Percentiles rank a stretch among this genome's conserved stretches.
These are phyloP conservation scores for Zarea fungicola DNA, from an alignment of 2,329 filamentous ascomycete genomes.

Conservation along the genomic window DNA sequence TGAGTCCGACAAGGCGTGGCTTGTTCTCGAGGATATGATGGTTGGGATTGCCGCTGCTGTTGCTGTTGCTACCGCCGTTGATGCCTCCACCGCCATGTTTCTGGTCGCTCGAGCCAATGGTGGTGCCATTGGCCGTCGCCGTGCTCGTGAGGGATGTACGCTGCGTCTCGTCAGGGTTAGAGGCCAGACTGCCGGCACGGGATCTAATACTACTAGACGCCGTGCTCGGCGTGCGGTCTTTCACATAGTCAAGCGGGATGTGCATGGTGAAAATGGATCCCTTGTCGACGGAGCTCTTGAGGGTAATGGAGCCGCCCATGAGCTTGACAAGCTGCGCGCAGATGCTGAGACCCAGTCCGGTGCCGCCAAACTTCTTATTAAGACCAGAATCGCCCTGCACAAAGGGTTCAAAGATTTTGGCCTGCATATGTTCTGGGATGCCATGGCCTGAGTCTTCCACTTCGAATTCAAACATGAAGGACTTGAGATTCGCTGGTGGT, in stretches of 20 bases:
- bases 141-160: background rate
- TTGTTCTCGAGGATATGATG: conserved; percentile 37
- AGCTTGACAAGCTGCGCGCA: conserved; percentile 81
- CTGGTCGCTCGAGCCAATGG: background rate
- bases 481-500: conserved; percentile 42
- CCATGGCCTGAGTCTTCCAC: conserved; percentile 85
- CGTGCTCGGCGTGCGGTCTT: conserved; percentile 47
- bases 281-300: conserved; percentile 65
- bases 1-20: conserved; percentile 75
- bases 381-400: conserved; percentile 87
- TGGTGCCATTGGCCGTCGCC: conserved; percentile 11
- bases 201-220: conserved; percentile 22
- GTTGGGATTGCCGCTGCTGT: background rate
- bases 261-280: conserved; percentile 79
- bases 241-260: conserved; percentile 74
- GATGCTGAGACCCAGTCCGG: conserved; percentile 82
- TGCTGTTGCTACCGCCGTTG: background rate
- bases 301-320: conserved; percentile 72
- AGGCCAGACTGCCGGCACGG: conserved; percentile 44
- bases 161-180: background rate
- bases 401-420: conserved; percentile 88
- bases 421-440: conserved; percentile 70
- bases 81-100: background rate
- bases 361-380: conserved; percentile 89
- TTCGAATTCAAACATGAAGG: conserved; percentile 79